These are phyloP conservation scores for Moelleriella libera DNA, from an alignment of 2,329 filamentous ascomycete species.

Conservation along the genomic window DNA sequence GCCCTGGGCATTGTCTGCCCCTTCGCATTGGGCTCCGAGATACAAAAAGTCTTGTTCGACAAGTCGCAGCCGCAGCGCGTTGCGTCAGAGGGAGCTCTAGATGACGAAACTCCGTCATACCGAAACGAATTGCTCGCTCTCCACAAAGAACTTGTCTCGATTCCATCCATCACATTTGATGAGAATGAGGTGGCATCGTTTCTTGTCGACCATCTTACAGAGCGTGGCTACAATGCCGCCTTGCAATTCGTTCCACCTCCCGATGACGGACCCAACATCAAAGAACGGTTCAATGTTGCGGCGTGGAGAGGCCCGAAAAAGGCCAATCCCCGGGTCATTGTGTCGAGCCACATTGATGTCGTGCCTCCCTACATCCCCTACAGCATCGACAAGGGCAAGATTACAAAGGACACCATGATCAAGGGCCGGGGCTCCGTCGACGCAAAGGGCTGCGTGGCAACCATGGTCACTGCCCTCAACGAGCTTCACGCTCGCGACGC, in stretches of 20 bases:
- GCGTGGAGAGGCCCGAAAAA: constrained; percentile 42
- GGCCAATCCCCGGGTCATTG: constrained; percentile 43
- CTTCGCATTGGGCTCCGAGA: constrained; percentile 1
- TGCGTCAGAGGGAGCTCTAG: background rate
- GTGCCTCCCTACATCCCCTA: constrained; percentile 64
- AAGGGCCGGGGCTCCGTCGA: constrained; percentile 63
- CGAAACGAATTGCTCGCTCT: constrained; percentile 49
- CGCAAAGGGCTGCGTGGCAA: constrained; percentile 55
- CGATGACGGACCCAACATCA: constrained; percentile 13
- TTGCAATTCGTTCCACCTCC: constrained; percentile 24
- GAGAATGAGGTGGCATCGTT: constrained; percentile 57
- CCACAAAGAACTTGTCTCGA: constrained; percentile 62
- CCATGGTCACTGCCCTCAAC: constrained; percentile 56
- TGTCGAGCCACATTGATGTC: constrained; percentile 72
- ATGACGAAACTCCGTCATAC: constrained; percentile 16
- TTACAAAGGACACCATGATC: constrained; percentile 37
- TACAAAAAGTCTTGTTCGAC: constrained; percentile 3
- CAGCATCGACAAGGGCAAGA: constrained; percentile 32
- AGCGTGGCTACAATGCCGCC: constrained; percentile 26
- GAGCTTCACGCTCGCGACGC: constrained; percentile 29
- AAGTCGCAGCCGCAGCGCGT: background rate
- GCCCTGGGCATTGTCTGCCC: too few species aligned
- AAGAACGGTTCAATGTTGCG: constrained; percentile 53
- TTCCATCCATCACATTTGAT: constrained; percentile 55
- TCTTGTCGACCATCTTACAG: constrained; percentile 50